Evolutionary conservation across 2,329 filamentous ascomycete genomes (phyloP), one percentile per base, ranked within the genome.

Genomic region (Helotiales sp.): DNA sequence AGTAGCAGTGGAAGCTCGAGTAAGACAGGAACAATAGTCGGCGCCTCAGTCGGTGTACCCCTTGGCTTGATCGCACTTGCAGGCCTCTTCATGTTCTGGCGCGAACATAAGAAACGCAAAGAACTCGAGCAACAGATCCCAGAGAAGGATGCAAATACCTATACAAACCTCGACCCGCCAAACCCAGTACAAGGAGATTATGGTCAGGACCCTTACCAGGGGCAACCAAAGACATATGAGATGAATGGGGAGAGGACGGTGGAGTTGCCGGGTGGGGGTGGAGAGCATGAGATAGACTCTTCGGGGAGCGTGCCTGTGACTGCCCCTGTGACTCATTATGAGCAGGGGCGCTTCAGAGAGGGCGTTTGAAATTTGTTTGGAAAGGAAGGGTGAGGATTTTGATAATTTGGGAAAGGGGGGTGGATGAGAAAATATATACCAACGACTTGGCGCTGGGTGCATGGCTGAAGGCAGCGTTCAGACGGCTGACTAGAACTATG

Each of bases 31-130:
- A 52, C 44, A 2, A 61, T 60, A 24, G 49, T 64, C 5, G 62
- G 56, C 9, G 55, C 34, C 3, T 48, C 55, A n/a, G 58, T 63
- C 2, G 63, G 55, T 7, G 31, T 64, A 4, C 52, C 59, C 1
- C 31, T 63, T 2, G 52, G 46, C 13, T n/a, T 59, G 2, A 27
- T 36, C 2, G 48, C 56, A 8, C 13, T 57, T 2, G 47, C 54
- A 12, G 36, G 40, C 8, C 9, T 61, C 1, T 49, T 49, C 15
- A 25, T 62, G 1, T 61, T 62, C 19, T 22, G 51, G 22, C 31
- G 34, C 0, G 62, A 64, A 36, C 44, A 57, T 1, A 47, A 47
- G 2, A 58, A 55, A 34, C 44, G 54, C 15, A 44, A 33, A 50
- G 29, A 33, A 10, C 15, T 58, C 24, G 49, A 44, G 38, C 27